Base-by-base conservation (phyloP, 306 rosid species). In the Biancaea sappan region DNA sequence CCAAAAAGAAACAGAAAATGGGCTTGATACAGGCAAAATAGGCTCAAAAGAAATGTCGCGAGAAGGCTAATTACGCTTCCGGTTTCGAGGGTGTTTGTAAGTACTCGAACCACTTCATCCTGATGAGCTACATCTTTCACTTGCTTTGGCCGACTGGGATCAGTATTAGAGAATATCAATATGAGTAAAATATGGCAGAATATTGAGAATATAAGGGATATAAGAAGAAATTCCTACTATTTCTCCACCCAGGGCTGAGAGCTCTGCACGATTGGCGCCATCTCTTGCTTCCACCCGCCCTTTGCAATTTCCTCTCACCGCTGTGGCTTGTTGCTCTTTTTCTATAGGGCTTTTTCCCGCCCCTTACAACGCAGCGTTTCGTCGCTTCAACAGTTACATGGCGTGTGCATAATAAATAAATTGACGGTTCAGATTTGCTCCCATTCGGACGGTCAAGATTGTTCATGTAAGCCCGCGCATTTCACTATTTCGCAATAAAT, bases 171-270 rank as follows among this genome's bases (percentile, higher is more conserved):
- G 38, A 57, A 19, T 26, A n/a, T n/a, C n/a, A 54, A 57, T 57
- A 3, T 57, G 13, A 57, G 37, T 5, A 28, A 28, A 28, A 57
- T 6, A 14, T 26, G 28, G 38, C 38, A 26, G 19, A 6, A 14
- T 13, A 57, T 26, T 15, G 19, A 26, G 5, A 26, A 15, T 35
- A 10, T 19, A 44, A 61, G 51, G 29, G 14, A 25, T 12, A 2
- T 6, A 10, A n/a, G 12, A 69, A 21, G 80, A 31, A 46, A 46
- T 21, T 8, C 48, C 34, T 84, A 94, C 99, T 92, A 94, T 92
- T 92, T 94, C 70, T 94, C 97, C 52, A 92, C 97, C 97, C 97
- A 94, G 48, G 87, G 99, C 73, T 94, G 95, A 62, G 99, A 83
- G 84, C 88, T 84, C 26, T 84, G 96, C 47, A 90, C 14, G 47